phyloP scores from a whole-genome alignment of 352 stramenopile species.

The Elongisporangium prolatum region DNA sequence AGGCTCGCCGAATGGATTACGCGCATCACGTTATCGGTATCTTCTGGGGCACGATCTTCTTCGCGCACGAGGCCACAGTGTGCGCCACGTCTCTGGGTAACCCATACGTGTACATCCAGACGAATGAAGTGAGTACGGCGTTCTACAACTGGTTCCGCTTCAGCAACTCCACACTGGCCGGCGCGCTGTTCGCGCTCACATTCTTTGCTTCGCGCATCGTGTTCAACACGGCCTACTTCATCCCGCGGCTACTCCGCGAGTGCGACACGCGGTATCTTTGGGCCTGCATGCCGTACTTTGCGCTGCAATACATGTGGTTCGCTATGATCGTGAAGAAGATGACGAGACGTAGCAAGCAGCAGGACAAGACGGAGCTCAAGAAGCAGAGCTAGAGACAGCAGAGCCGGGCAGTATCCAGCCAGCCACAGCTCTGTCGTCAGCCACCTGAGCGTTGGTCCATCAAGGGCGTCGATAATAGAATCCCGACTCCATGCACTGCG shows the following conservation, averaged over 20 bases:
- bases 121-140: conserved; percentile 72
- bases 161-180: conserved; percentile 49
- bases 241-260: conserved; percentile 31
- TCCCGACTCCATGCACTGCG: not conserved
- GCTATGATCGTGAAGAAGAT: conserved; percentile 68
- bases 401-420: not conserved
- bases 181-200: conserved; percentile 42
- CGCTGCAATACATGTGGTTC: conserved; percentile 75
- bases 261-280: conserved; percentile 55
- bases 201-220: conserved; percentile 71
- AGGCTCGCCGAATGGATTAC: conserved; percentile 67
- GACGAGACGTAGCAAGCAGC: conserved; percentile 32
- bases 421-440: not conserved
- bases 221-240: conserved; percentile 67
- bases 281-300: conserved; percentile 58
- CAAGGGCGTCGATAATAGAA: not conserved
- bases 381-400: not conserved
- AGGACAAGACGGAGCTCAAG: not conserved
- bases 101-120: conserved; percentile 81
- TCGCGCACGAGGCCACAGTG: conserved; percentile 48
- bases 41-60: conserved; percentile 59
- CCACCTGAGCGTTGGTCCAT: not conserved
- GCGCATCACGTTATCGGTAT: conserved; percentile 60
- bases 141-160: conserved; percentile 84
- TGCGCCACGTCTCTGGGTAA: conserved; percentile 51